Percentiles rank a stretch among this genome's conserved stretches.
These are phyloP conservation scores for Noccaea caerulescens DNA, from an alignment of 345 rosid genomes.

Conservation along the genomic window DNA sequence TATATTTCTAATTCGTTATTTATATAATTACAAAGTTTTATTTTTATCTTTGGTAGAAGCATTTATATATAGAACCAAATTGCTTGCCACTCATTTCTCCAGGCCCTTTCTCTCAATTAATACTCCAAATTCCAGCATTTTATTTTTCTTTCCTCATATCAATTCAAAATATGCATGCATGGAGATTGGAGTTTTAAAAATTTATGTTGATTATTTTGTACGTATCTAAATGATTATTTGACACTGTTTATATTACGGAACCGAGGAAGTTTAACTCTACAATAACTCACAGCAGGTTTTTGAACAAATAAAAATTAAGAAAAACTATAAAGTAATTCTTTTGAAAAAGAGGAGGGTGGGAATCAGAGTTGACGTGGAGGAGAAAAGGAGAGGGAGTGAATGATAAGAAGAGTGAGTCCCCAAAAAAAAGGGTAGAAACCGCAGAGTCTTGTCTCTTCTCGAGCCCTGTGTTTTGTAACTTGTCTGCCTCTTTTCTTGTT, in stretches of 20 bases:
- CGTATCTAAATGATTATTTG: too few species aligned
- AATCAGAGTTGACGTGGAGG: slow-evolving; percentile 44
- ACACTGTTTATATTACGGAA: too few species aligned
- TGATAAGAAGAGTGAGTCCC: slow-evolving; percentile 50
- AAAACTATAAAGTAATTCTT: too few species aligned
- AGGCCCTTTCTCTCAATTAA: slow-evolving; percentile 27
- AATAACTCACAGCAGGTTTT: too few species aligned
- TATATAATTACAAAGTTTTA: neutral
- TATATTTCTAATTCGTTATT: neutral
- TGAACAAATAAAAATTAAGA: too few species aligned
- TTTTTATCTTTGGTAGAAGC: neutral
- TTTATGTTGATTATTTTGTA: too few species aligned
- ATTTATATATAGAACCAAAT: neutral
- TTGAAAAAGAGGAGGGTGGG: slow-evolving; percentile 22
- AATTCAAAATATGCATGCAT: slow-evolving; percentile 3
- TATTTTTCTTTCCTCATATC: neutral
- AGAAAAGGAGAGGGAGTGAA: slow-evolving; percentile 43
- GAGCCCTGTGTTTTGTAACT: slow-evolving; percentile 47
- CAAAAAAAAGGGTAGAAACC: slow-evolving; percentile 40
- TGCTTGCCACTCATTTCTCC: slow-evolving; percentile 25
- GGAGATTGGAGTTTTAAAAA: too few species aligned
- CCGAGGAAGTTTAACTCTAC: too few species aligned
- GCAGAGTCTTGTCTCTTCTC: slow-evolving; percentile 50
- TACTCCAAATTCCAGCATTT: slow-evolving; percentile 14
- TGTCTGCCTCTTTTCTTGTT: slow-evolving; percentile 11